phyloP scores from a whole-genome alignment of 495 filamentous ascomycete genomes.

The Xylaria cubensis region DNA sequence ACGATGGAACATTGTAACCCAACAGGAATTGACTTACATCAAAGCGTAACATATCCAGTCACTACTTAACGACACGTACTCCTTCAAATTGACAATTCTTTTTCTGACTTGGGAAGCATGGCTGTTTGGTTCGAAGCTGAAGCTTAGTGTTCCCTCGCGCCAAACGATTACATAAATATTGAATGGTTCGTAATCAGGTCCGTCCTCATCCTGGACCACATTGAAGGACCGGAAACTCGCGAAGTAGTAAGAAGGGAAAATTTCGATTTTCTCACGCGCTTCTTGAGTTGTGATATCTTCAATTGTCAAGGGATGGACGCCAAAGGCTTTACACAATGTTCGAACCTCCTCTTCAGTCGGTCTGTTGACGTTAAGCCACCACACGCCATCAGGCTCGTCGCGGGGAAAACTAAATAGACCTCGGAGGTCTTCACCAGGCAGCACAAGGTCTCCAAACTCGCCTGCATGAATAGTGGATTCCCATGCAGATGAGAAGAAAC shows the following conservation, averaged over 20 bases:
- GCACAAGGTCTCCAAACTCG: conserved; percentile 83
- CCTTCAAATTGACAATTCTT: conserved; percentile 89
- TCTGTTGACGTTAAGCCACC: conserved; percentile 95
- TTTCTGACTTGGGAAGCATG: conserved; percentile 89
- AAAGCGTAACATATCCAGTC: conserved; percentile 99
- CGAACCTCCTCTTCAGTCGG: conserved; percentile 88
- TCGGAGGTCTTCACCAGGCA: conserved; percentile 86
- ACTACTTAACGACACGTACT: conserved; percentile 88
- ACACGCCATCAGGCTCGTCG: conserved; percentile 77
- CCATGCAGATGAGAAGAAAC: conserved; percentile 93
- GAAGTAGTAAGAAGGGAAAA: conserved; percentile 97
- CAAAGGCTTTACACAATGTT: conserved; percentile 88
- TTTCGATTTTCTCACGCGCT: conserved; percentile 95
- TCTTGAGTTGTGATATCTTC: conserved; percentile 96
- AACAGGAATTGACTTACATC: conserved; percentile 67
- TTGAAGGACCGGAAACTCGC: conserved; percentile 95
- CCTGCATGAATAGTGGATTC: conserved; percentile 90
- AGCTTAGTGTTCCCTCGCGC: conserved; percentile 91
- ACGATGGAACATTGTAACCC: too few species aligned
- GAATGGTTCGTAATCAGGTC: conserved; percentile 85
- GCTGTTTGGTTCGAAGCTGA: conserved; percentile 83
- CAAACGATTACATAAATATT: conserved; percentile 98
- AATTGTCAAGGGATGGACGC: conserved; percentile 88
- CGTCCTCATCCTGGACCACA: conserved; percentile 68
- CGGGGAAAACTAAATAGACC: conserved; percentile 81